Evolutionary conservation across 2,329 filamentous ascomycete species (phyloP).

Genomic region (Claviceps sp.): DNA sequence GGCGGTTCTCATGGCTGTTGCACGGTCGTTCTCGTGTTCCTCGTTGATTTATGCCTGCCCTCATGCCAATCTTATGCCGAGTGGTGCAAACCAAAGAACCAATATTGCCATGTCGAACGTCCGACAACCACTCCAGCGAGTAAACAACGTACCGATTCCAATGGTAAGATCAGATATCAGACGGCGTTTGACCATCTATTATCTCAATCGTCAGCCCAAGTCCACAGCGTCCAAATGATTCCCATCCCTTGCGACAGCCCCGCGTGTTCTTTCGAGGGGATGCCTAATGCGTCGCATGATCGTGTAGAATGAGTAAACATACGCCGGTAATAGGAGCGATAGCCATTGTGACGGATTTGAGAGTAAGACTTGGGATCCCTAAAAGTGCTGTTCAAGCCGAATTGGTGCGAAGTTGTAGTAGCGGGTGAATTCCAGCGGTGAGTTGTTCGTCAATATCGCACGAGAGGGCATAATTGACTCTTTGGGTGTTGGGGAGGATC

Average conservation of each 20-base stretch:
- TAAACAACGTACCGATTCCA: constrained; percentile 38
- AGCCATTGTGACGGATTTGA: constrained; percentile 30
- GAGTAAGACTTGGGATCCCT: background rate
- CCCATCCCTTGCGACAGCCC: background rate
- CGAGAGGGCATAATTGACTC: too few species aligned
- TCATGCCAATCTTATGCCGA: too few species aligned
- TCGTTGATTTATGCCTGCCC: too few species aligned
- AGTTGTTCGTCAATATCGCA: too few species aligned
- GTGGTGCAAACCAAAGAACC: too few species aligned
- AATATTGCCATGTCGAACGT: too few species aligned
- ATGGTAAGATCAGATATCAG: constrained; percentile 44
- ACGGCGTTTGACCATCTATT: constrained; percentile 47
- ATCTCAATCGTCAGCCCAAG: constrained; percentile 22
- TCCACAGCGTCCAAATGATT: background rate
- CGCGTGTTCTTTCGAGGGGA: background rate
- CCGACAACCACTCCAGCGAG: too few species aligned
- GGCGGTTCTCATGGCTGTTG: too few species aligned
- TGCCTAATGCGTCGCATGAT: constrained; percentile 16
- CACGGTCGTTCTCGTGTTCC: too few species aligned
- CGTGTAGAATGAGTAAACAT: constrained; percentile 17
- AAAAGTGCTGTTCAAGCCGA: background rate
- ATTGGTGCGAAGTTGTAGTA: background rate
- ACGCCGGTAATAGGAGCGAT: constrained; percentile 46
- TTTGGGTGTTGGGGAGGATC: background rate
- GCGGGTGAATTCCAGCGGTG: too few species aligned